Evolutionary conservation across 306 rosid species (phyloP), one percentile per base, ranked within the genome.

Genomic region (Castanea mollissima): DNA sequence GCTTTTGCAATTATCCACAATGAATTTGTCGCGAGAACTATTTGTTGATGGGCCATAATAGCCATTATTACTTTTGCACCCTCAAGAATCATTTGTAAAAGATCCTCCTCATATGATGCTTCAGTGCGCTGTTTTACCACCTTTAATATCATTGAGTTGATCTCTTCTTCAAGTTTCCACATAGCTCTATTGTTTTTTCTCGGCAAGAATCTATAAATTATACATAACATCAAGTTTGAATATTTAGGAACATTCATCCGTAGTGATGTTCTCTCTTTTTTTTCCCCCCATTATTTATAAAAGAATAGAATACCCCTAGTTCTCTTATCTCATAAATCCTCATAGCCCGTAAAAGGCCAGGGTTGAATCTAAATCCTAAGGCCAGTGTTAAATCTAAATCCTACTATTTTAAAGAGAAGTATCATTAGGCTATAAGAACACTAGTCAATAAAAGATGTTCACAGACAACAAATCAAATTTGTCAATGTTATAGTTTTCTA

Each of bases 81-180:
- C 76, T 91, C 83, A 2, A 91, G 86, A 69, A 93, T 84, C 90
- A 85, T 88, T 74, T 91, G 93, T 12, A 91, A 64, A 16, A 93
- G 89, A 78, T 90, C 97, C 68, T 90, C 72, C 75, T 87, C 92
- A 58, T 67, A 23, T 31, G 79, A 60, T 41, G 80, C 81, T 60
- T 71, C 78, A 20, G 5, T 71, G 3, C 91, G 90, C 8, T 86
- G 82, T 20, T 87, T 86, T 71, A 86, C 86, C 56, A 88, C 83
- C 78, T 60, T 63, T 38, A 71, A 52, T 74, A 92, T 86, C 79
- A 35, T 85, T 3, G 91, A 79, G 79, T 81, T 20, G 44, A 92
- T 81, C 56, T 88, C 85, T 77, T 94, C 88, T 83, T 89, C 90
- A 71, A 91, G 41, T 86, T 80, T 90, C 97, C 96, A 86, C 31